Base-by-base conservation (phyloP, 2,329 filamentous ascomycete species). In the Blumeria graminis region DNA sequence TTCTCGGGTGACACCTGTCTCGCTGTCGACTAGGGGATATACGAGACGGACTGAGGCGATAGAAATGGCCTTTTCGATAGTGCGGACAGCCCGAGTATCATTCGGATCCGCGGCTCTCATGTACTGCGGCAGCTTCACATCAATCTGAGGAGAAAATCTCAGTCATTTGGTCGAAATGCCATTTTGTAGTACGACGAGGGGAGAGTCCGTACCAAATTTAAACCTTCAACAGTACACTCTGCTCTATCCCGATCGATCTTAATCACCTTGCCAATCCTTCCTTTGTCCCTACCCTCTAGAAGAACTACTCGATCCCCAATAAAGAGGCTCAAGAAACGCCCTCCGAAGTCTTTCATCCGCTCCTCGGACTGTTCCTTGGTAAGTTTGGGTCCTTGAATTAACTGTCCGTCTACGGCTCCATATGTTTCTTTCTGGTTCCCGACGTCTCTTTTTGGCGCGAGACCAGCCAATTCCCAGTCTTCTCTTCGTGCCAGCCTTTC, bases 261-360 rank as follows among this genome's bases (percentile, higher is more conserved):
- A 58, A 67, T 68, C 48, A 96, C 77, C n/a, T 71, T 71, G 55
- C 86, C 85, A 69, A 98, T 92, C 71, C 82, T 86, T 64, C 88
- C 88, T 71, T 81, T 84, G 64, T 92, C 84, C 38, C 75, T 76
- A 8, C 90, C 89, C 59, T 82, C 78, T 56, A 87, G 70, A 58
- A 96, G 71, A 56, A 90, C 85, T 35, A 95, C 88, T 58, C 92
- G 77, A 69, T 96, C 92, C 6, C 81, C 80, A 3, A 70, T 65
- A 28, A 74, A 76, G 58, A 89, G 71, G 61, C 80, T 82, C 59
- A 85, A 72, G 67, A 75, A 74, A 61, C 71, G 71, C 57, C 60
- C 69, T 57, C 61, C 69, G 45, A 60, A 57, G 56, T 52, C 58
- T 28, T 69, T 63, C 34, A 72, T 66, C 36, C 67, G 57, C 36